These are phyloP conservation scores for Neurospora sp. DNA, from an alignment of 2,329 filamentous ascomycete genomes.

Conservation along the genomic window DNA sequence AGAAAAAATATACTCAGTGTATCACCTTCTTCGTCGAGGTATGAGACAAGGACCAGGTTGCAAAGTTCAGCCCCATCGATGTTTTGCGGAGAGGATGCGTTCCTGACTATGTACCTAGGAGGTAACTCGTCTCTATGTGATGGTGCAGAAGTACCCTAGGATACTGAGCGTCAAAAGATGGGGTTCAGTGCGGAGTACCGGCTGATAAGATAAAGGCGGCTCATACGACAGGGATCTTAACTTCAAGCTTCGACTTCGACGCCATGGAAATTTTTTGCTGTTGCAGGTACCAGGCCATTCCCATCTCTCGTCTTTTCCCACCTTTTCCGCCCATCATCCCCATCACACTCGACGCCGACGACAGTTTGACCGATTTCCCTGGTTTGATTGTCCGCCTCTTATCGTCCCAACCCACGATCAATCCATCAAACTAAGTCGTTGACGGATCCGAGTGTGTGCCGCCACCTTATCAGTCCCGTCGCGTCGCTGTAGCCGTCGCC, in stretches of 20 bases:
- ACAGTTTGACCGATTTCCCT: not conserved
- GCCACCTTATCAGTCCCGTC: not conserved
- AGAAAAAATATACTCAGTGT: not conserved
- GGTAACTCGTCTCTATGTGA: not conserved
- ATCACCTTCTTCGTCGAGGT: not conserved
- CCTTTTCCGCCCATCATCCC: not conserved
- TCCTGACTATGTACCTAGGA: not conserved
- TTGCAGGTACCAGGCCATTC: not conserved
- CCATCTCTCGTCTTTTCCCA: not conserved
- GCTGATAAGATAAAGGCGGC: not conserved
- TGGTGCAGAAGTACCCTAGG: not conserved
- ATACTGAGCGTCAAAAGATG: not conserved
- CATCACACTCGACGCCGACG: not conserved
- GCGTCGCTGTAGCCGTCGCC: conserved; percentile 1
- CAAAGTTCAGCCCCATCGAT: not conserved
- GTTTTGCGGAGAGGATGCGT: not conserved
- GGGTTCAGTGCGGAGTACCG: not conserved
- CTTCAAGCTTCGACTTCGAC: not conserved
- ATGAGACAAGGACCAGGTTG: not conserved
- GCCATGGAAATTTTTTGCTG: not conserved
- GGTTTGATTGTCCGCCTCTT: not conserved
- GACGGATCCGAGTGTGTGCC: not conserved
- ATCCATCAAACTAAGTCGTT: conserved; percentile 2
- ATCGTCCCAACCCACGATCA: not conserved
- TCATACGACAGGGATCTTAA: not conserved